Evolutionary conservation across 2,329 filamentous ascomycete genomes (phyloP), one percentile per base, ranked within the genome.

Genomic region (Cladorrhinum sp.): DNA sequence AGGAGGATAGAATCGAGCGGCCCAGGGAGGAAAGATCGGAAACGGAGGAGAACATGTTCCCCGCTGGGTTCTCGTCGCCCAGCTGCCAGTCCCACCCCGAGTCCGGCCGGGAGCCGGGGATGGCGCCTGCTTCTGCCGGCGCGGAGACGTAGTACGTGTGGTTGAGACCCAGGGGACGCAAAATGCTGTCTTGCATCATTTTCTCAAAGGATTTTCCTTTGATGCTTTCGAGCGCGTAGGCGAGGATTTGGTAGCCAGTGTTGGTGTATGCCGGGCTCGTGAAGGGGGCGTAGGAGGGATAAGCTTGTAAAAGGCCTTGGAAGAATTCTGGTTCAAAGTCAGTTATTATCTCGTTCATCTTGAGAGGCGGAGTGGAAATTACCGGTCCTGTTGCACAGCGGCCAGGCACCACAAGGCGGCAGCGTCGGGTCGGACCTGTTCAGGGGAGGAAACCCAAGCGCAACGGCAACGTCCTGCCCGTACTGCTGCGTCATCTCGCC

Each of bases 21-120:
- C 77, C 77, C n/a, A 80, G 68, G 5, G 67, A 65, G 0, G 75
- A 72, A 57, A 81, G 68, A 67, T 81, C 79, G 3, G 69, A 68
- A 1, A 73, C 65, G 0, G 76, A 78, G 16, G 78, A 76, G 70
- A 76, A 80, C 65, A 79, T 74, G 62, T 77, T 78, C 1, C 77
- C 78, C 1, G 77, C 71, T 0, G 77, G 75, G 39, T 68, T 72
- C 18, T 75, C 73, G 7, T 78, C 76, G 0, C 76, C 76, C 0
- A 77, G 61, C 21, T 73, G 71, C 36, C 70, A 73, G 10, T 70
- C 63, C 75, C 77, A 79, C 0, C 59, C 65, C 0, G 64, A 57
- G n/a, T 64, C 58, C n/a, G 58, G 24, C 3, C 33, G 50, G 20
- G 49, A 59, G 20, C 66, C 65, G 2, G 69, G 69, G 49, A 71